Base-by-base conservation (phyloP, 306 rosid species). In the Vigna nakashimae region DNA sequence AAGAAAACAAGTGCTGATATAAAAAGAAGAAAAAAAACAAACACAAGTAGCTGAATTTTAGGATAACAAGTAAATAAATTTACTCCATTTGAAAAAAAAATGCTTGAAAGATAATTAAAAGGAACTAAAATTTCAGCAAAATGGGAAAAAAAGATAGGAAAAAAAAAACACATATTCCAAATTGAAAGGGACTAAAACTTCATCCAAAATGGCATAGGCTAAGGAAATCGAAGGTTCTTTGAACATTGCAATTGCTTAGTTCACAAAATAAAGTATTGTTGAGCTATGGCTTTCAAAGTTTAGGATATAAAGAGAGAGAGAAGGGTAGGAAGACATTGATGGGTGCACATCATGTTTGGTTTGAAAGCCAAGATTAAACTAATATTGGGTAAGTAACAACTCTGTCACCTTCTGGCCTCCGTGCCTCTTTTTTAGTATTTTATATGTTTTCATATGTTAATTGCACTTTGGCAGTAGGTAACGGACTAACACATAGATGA, bases 211-310 rank as follows among this genome's bases (percentile, higher is more conserved):
- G 74, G 60, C 28, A 26, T 59, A 69, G 59, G 40, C 18, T 70
- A 69, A 68, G 84, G 81, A 73, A 42, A 22, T 42, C 49, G 77
- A 72, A 71, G 51, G 7, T 49, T 82, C 60, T 82, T 74, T 55
- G 0, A 22, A 48, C 17, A 49, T 49, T 78, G 77, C 82, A 85
- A 79, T 87, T 74, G 90, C 90, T 90, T 89, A 80, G 86, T 34
- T 46, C 24, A 20, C 86, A 83, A 82, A 83, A 70, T 40, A 81
- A 18, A 58, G 12, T 52, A 85, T 83, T 77, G 97, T 86, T 91
- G 98, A 58, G 93, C 57, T 76, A 90, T 89, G 88, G 83, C 86
- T 91, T 86, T 94, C 98, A 86, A 17, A 75, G 79, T 86, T 91
- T 88, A 88, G 79, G 86, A 83, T 80, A 82, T 75, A 77, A 0